Conservation (phyloP, 1,284 basidiomycete species). For the Pterulicium gracile region DNA sequence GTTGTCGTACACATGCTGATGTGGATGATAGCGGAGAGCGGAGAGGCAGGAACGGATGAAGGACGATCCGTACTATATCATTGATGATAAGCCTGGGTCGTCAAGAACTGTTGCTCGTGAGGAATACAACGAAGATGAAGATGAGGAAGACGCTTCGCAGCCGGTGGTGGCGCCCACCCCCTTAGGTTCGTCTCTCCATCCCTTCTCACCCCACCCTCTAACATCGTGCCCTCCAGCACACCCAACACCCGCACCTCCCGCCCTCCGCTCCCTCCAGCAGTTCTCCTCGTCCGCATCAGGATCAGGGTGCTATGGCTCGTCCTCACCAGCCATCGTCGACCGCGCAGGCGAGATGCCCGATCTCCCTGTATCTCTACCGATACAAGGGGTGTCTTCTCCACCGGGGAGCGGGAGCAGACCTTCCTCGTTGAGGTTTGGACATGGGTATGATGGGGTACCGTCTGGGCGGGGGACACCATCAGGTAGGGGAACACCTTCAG, state of each 20-base stretch:
- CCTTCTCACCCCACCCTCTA: background rate
- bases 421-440: background rate
- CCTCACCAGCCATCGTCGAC: slow-evolving; percentile 50
- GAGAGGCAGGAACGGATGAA: slow-evolving; percentile 63
- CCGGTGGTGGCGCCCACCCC: slow-evolving; percentile 22
- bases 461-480: no score
- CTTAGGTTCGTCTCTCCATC: background rate
- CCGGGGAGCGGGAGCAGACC: slow-evolving; percentile 2
- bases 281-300: slow-evolving; percentile 27
- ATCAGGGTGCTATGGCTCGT: slow-evolving; percentile 22
- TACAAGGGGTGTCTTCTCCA: slow-evolving; percentile 11
- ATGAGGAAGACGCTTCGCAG: slow-evolving; percentile 47
- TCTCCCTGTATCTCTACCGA: slow-evolving; percentile 17
- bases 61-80: slow-evolving; percentile 85
- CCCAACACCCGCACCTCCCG: background rate
- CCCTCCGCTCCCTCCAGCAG: slow-evolving; percentile 11
- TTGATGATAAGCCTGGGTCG: slow-evolving; percentile 42
- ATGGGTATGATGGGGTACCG: no score
- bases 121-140: no score
- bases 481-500: no score
- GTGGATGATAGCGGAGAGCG: slow-evolving; percentile 39
- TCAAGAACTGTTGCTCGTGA: slow-evolving; percentile 18
- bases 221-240: background rate
- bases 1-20: slow-evolving; percentile 2
- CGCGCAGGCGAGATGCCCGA: slow-evolving; percentile 80